phyloP scores from a whole-genome alignment of 2,329 filamentous ascomycete species.

The Scytalidium sp. region DNA sequence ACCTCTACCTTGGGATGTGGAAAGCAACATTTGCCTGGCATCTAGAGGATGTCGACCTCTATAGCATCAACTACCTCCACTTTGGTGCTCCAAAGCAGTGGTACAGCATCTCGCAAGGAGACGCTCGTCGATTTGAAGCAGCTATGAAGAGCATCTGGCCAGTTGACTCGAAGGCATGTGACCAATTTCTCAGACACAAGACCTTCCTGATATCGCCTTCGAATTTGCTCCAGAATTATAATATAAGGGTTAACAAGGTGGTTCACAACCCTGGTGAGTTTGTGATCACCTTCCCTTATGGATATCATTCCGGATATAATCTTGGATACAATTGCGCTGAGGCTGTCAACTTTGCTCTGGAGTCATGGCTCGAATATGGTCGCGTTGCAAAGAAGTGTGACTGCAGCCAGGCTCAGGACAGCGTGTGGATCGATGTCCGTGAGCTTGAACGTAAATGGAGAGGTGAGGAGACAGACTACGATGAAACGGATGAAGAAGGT shows the following conservation, averaged over 20 bases:
- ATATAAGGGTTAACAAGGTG: conserved; percentile 93
- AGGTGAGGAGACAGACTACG: conserved; percentile 83
- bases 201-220: conserved; percentile 94
- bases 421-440: conserved; percentile 95
- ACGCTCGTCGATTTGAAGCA: conserved; percentile 86
- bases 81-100: conserved; percentile 98
- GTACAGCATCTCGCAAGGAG: conserved; percentile 98
- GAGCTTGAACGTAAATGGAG: conserved; percentile 93
- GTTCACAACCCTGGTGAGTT: conserved; percentile 97
- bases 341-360: conserved; percentile 96
- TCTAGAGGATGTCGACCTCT: conserved; percentile 95
- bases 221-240: conserved; percentile 80
- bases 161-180: conserved; percentile 89
- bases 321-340: conserved; percentile 98
- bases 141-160: conserved; percentile 97
- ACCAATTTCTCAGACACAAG: conserved; percentile 96
- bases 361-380: conserved; percentile 92
- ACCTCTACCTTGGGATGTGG: conserved; percentile 99
- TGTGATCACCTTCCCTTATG: conserved; percentile 96
- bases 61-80: conserved; percentile 99
- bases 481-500: conserved; percentile 69
- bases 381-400: conserved; percentile 96
- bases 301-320: conserved; percentile 97
- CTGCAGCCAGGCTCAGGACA: conserved; percentile 91
- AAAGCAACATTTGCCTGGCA: conserved; percentile 99